These are phyloP conservation scores for Globisporangium splendens DNA, from an alignment of 352 stramenopile species.

Conservation along the genomic window DNA sequence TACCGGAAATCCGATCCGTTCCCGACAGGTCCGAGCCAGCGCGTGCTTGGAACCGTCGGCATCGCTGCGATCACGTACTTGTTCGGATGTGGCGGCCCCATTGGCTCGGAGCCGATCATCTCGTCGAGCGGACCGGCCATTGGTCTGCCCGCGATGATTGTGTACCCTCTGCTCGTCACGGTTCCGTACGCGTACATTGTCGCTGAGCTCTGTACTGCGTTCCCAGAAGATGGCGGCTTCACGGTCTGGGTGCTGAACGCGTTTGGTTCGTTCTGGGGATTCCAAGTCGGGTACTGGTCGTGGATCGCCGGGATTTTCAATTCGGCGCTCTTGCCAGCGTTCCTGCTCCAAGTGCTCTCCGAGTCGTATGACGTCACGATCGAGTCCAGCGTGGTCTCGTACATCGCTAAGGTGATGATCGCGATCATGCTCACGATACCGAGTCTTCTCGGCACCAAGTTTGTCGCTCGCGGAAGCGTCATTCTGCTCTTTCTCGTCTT, in stretches of 20 bases:
- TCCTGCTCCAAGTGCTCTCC: conserved; percentile 6
- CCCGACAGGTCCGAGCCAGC: not conserved
- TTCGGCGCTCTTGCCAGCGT: conserved; percentile 25
- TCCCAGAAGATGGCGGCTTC: conserved; percentile 71
- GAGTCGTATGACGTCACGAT: conserved; percentile 32
- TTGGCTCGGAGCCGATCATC: conserved; percentile 23
- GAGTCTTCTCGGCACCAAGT: conserved; percentile 28
- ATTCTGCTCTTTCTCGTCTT: conserved; percentile 36
- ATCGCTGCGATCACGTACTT: conserved; percentile 26
- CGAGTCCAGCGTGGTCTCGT: conserved; percentile 18
- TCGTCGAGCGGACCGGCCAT: conserved; percentile 29
- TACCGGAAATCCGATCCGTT: not conserved
- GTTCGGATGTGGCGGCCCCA: conserved; percentile 13
- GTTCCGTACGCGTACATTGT: conserved; percentile 85
- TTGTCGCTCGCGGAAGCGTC: conserved; percentile 26
- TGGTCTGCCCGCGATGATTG: conserved; percentile 63
- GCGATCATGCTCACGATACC: conserved; percentile 30
- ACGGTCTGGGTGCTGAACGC: conserved; percentile 84
- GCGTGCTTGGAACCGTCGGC: conserved; percentile 17
- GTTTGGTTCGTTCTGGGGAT: conserved; percentile 76
- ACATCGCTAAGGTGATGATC: conserved; percentile 29
- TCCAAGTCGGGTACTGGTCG: conserved; percentile 55
- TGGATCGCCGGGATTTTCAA: conserved; percentile 67
- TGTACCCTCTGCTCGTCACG: conserved; percentile 81
- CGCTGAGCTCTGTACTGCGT: conserved; percentile 80